Percentiles rank a stretch among this genome's conserved stretches.
Conservation (phyloP, 345 rosid genomes). For the Lepidium aucheri region DNA sequence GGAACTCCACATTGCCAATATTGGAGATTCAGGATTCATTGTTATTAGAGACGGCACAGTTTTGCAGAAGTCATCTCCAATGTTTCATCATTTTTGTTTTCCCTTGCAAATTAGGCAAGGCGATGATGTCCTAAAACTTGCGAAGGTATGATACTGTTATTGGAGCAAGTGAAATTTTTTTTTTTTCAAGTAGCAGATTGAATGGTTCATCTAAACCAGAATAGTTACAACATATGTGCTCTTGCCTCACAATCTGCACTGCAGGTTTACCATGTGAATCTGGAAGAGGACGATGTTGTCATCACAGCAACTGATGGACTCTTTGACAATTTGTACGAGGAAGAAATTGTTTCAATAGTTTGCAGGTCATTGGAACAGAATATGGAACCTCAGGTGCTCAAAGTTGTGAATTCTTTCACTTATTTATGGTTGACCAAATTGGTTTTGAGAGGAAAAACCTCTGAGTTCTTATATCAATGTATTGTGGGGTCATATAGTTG, state of each 20-base stretch:
- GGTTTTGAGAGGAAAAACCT: not conserved
- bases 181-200: not conserved
- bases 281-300: conserved; percentile 55
- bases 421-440: not conserved
- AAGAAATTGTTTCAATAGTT: conserved; percentile 49
- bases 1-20: conserved; percentile 61
- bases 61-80: conserved; percentile 47
- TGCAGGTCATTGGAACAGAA: conserved; percentile 35
- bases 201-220: not conserved
- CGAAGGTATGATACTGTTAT: conserved; percentile 37
- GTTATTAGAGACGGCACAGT: conserved; percentile 48
- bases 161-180: not conserved
- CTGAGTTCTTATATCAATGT: not conserved
- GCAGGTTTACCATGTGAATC: conserved; percentile 44
- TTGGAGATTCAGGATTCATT: conserved; percentile 74
- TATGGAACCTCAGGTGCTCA: conserved; percentile 50
- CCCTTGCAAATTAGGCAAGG: conserved; percentile 50
- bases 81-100: conserved; percentile 59
- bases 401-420: not conserved
- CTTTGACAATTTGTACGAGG: conserved; percentile 64
- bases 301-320: conserved; percentile 66
- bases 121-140: conserved; percentile 36
- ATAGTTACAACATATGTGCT: not conserved
- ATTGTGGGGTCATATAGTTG: not conserved
- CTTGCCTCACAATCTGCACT: conserved; percentile 20